Conservation (phyloP, 108 stramenopile genomes). For the Fistulifera solaris region DNA sequence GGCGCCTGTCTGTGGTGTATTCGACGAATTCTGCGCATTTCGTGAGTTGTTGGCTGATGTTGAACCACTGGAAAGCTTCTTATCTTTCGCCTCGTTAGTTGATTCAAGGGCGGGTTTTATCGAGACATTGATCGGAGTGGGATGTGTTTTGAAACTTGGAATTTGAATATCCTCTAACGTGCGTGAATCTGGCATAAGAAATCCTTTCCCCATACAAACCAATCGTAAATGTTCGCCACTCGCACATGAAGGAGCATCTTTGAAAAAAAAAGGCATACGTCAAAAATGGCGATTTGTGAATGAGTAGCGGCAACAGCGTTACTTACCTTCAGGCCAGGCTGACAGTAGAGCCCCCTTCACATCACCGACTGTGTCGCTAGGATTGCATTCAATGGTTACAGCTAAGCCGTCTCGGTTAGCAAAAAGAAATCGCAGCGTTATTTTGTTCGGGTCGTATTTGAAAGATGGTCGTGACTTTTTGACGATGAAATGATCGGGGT, state of each 20-base stretch:
- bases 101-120: slow-evolving; percentile 47
- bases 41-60: too few relatives aligned
- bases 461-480: slow-evolving; percentile 39
- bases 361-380: slow-evolving; percentile 62
- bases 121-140: slow-evolving; percentile 81
- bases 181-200: slow-evolving; percentile 66
- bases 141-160: slow-evolving; percentile 81
- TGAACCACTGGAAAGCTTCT: background rate
- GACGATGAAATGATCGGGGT: slow-evolving; percentile 19
- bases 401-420: slow-evolving; percentile 73
- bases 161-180: slow-evolving; percentile 57
- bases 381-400: slow-evolving; percentile 68
- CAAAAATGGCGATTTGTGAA: too few relatives aligned
- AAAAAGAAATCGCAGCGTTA: slow-evolving; percentile 75
- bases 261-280: too few relatives aligned
- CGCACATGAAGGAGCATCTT: slow-evolving; percentile 51
- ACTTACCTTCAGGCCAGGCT: slow-evolving; percentile 75
- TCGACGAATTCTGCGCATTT: too few relatives aligned
- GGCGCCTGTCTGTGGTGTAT: too few relatives aligned
- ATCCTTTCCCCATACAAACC: slow-evolving; percentile 87
- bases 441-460: slow-evolving; percentile 65
- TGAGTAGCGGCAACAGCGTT: background rate
- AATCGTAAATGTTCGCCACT: slow-evolving; percentile 60
- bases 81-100: background rate
- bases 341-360: slow-evolving; percentile 72